A percentile compares a stretch with the other conserved stretches of the same genome.
Conservation (phyloP, 179 eudicot species). For the Sideroxylon spinosum region DNA sequence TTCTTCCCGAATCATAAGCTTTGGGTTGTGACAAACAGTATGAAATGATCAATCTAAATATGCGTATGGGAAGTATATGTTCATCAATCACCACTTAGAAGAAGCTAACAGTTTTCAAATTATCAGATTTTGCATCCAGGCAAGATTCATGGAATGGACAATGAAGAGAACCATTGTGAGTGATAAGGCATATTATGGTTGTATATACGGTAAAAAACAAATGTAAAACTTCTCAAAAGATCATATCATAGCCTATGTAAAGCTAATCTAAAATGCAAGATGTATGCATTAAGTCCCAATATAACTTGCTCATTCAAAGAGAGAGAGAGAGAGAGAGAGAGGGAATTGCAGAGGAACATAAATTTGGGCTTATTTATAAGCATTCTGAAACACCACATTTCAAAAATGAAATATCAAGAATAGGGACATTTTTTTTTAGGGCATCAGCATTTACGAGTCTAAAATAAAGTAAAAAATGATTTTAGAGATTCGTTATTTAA, state of each 20-base stretch:
- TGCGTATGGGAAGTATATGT: not conserved
- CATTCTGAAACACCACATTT: not conserved
- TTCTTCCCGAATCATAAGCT: no score
- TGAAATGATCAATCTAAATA: no score
- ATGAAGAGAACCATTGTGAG: not conserved
- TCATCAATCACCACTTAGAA: not conserved
- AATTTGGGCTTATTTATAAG: not conserved
- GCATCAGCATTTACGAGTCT: no score
- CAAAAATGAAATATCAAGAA: no score
- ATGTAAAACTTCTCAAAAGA: not conserved
- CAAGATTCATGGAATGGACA: not conserved
- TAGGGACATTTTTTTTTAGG: no score
- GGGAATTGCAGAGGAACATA: not conserved
- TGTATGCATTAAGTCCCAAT: not conserved
- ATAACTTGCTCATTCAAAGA: not conserved
- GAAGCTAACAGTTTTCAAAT: not conserved
- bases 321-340: not conserved
- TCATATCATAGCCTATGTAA: not conserved
- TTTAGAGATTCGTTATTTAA: no score
- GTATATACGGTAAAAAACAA: not conserved
- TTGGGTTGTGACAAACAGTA: no score
- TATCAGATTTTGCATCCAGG: not conserved
- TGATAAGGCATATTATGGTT: not conserved
- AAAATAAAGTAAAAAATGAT: no score
- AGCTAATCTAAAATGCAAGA: slow-evolving; percentile 1